Evolutionary conservation across 306 rosid genomes (phyloP).

Genomic region (Cucumis sativus): DNA sequence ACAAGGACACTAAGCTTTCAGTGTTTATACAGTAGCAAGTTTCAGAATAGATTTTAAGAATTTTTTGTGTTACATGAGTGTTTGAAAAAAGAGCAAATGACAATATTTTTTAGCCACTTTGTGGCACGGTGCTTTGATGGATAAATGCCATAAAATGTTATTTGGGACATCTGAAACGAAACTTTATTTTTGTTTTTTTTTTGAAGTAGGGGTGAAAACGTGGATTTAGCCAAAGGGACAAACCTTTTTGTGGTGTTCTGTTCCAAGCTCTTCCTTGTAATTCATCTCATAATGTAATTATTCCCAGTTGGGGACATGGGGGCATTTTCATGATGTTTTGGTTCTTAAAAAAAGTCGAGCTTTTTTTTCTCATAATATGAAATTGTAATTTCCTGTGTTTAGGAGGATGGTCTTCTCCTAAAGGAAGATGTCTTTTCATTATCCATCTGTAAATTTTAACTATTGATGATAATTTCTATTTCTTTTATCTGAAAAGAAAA

Average conservation of each 20-base stretch:
- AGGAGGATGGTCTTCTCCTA: not conserved
- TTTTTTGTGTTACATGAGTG: not conserved
- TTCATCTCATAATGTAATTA: not conserved
- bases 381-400: not conserved
- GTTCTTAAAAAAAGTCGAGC: not conserved
- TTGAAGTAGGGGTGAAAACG: not conserved
- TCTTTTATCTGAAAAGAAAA: not conserved
- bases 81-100: not conserved
- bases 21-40: too few relatives aligned
- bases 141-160: not conserved
- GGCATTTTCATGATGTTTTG: not conserved
- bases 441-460: not conserved
- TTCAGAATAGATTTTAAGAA: too few relatives aligned
- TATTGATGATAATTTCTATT: not conserved
- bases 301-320: not conserved
- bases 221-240: not conserved
- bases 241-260: not conserved
- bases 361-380: not conserved
- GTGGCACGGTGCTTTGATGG: not conserved
- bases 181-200: too few relatives aligned
- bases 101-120: not conserved
- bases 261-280: not conserved
- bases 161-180: not conserved
- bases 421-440: not conserved
- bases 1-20: not conserved